Base-by-base conservation (phyloP, 2,329 filamentous ascomycete species). In the Microthyrium microscopicum region DNA sequence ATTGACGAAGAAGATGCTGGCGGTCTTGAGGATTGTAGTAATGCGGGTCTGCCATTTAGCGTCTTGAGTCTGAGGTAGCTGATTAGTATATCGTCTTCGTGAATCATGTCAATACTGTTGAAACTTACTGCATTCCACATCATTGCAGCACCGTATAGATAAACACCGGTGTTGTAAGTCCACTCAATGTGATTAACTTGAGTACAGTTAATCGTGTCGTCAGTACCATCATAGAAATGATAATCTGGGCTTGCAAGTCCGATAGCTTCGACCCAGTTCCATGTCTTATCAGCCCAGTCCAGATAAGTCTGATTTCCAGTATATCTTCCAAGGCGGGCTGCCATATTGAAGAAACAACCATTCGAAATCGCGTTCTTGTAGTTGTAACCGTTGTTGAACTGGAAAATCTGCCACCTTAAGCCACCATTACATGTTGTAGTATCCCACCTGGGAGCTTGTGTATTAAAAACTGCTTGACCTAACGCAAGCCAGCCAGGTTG, bases 241-340 rank as follows among this genome's bases (percentile, higher is more conserved):
- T 53, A 60, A 15, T 41, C 37, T 16, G 44, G 43, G 69, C 83
- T 40, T 55, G 52, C 4, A 37, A 82, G 58, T 11, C 68, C 66
- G 5, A 73, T 53, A 2, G 56, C 51, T 5, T 33, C 38, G 5
- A 48, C 44, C 53, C 53, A 56, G 34, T 54, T 44, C 44, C 46
- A 56, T 35, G 44, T 44, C 31, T 40, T 44, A 29, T 53, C 49
- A 1, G 65, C 64, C 76, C 77, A 82, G 44, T 81, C 66, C 56
- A 58, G 40, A 44, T 80, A 80, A 0, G 68, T 76, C 31, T 40
- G 20, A 41, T 57, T 56, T 19, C 51, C 52, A 4, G 54, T 56
- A 39, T 46, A 57, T 18, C 43, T 39, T 5, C 44, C 46, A 5
- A 57, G 44, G 13, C 53, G 48, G 6, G 62, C 52, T 6, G 58